Evolutionary conservation across 2,329 filamentous ascomycete genomes (phyloP).

Genomic region (Arthroderma sp.): DNA sequence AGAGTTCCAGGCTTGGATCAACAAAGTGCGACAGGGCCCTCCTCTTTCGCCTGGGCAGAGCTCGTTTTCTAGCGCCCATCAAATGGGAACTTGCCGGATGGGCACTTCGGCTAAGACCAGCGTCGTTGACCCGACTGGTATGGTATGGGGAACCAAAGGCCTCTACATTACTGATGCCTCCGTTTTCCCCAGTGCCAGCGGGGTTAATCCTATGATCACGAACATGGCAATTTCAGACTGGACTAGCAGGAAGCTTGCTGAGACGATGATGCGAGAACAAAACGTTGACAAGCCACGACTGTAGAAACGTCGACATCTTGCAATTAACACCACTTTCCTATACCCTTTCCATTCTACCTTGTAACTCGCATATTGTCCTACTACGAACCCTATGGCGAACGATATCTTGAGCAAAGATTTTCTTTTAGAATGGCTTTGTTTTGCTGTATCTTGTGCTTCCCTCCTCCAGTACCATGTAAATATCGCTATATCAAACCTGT

Average conservation of each 20-base stretch:
- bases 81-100: constrained; percentile 41
- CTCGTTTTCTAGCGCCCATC: constrained; percentile 35
- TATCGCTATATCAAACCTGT: no score
- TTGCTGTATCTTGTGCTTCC: no score
- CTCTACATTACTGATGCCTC: constrained; percentile 38
- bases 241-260: constrained; percentile 29
- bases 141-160: constrained; percentile 34
- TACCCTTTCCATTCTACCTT: no score
- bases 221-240: constrained; percentile 39
- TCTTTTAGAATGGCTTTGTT: no score
- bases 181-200: constrained; percentile 38
- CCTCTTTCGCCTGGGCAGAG: constrained; percentile 35
- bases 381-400: no score
- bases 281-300: constrained; percentile 15
- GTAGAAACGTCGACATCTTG: background rate
- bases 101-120: constrained; percentile 26
- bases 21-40: constrained; percentile 32
- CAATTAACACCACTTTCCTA: no score
- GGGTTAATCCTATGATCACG: constrained; percentile 40
- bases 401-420: no score
- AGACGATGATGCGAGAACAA: constrained; percentile 15
- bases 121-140: constrained; percentile 33
- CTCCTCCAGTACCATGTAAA: no score
- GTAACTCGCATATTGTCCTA: no score
- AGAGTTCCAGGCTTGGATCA: constrained; percentile 43